These are phyloP conservation scores for Eleusine indica DNA, from an alignment of 176 grass and related monocot species.

Conservation along the genomic window DNA sequence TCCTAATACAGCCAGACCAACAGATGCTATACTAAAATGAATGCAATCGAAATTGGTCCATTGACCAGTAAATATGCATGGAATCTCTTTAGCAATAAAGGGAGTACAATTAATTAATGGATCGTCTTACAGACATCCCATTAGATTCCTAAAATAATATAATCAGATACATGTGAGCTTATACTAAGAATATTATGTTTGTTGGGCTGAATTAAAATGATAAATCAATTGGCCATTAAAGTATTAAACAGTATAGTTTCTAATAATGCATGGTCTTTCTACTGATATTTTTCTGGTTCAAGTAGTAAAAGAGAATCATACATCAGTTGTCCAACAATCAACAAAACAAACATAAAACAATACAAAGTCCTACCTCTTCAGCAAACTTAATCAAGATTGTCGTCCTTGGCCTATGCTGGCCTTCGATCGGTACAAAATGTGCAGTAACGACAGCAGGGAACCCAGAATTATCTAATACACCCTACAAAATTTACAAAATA, in stretches of 20 bases:
- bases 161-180: background rate
- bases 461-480: constrained; percentile 84
- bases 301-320: background rate
- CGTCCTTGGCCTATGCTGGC: constrained; percentile 87
- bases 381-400: constrained; percentile 98
- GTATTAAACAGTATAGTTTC: background rate
- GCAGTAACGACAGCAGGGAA: constrained; percentile 89
- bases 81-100: background rate
- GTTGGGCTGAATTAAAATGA: background rate
- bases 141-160: background rate
- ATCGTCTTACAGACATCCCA: background rate
- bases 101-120: background rate
- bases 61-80: background rate
- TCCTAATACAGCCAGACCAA: background rate
- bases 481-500: constrained; percentile 45
- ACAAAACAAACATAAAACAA: constrained; percentile 22
- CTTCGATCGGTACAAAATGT: constrained; percentile 90
- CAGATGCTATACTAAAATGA: background rate
- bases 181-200: background rate
- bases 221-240: background rate
- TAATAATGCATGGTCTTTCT: background rate
- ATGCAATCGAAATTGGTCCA: background rate
- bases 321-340: constrained; percentile 4
- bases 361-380: constrained; percentile 68
- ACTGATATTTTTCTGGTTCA: constrained; percentile 6